These are phyloP conservation scores for Rhodotorula diobovata DNA, from an alignment of 768 basidiomycete genomes.

Conservation along the genomic window DNA sequence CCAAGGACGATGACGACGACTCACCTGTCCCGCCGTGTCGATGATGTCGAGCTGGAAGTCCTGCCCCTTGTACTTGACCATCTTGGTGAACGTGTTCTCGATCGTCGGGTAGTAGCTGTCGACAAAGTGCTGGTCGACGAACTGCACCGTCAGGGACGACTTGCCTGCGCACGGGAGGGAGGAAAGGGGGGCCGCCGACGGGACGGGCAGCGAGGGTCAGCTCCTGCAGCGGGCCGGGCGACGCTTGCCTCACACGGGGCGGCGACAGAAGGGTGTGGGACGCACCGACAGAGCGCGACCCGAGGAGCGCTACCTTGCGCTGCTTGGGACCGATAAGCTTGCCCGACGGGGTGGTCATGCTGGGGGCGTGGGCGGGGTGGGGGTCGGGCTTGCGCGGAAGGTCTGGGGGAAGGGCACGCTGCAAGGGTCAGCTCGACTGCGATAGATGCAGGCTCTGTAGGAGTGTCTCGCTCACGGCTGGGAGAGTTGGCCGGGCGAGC, in stretches of 20 bases:
- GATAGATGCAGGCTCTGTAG: no score
- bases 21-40: conserved; percentile 94
- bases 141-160: conserved; percentile 86
- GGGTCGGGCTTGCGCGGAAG: not conserved
- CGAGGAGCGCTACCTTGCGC: conserved; percentile 82
- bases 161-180: conserved; percentile 61
- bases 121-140: conserved; percentile 84
- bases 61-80: conserved; percentile 71
- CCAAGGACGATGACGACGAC: not conserved
- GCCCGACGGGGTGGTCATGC: conserved; percentile 34
- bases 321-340: conserved; percentile 44
- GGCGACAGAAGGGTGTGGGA: conserved; percentile 3
- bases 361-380: not conserved
- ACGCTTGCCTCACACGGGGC: no score
- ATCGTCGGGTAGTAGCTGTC: conserved; percentile 95
- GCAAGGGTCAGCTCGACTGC: no score
- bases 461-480: no score
- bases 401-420: no score
- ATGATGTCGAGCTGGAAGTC: conserved; percentile 97
- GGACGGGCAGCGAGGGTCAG: conserved; percentile 1
- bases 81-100: conserved; percentile 80
- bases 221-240: no score
- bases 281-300: conserved; percentile 82
- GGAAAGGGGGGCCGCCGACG: no score
- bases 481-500: no score